phyloP scores from a whole-genome alignment of 768 basidiomycete species.

The Tylopilus rubrobrunneus region DNA sequence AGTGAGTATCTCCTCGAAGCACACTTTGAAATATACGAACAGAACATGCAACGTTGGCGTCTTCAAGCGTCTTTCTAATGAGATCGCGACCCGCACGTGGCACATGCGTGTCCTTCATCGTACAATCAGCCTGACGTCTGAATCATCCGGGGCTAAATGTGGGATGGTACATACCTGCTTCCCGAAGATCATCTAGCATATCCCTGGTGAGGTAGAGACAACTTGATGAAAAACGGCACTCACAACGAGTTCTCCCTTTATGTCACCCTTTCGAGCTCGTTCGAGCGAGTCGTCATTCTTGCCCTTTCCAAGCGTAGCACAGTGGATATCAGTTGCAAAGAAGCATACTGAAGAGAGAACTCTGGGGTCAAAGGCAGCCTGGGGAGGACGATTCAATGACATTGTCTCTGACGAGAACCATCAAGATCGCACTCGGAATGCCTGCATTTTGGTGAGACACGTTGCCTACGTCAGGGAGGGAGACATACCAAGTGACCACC shows the following conservation, averaged over 20 bases:
- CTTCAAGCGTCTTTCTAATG: conserved; percentile 79
- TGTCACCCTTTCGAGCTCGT: conserved; percentile 68
- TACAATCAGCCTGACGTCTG: background rate
- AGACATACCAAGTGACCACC: conserved; percentile 77
- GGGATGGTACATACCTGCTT: conserved; percentile 59
- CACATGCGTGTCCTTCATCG: conserved; percentile 81
- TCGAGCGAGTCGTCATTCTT: conserved; percentile 79
- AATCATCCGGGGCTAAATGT: background rate
- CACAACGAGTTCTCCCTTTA: conserved; percentile 86
- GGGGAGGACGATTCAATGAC: conserved; percentile 1
- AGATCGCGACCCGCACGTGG: conserved; percentile 82
- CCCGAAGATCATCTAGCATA: conserved; percentile 83
- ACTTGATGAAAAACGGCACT: conserved; percentile 21
- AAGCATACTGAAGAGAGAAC: conserved; percentile 86
- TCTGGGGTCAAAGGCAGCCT: conserved; percentile 88
- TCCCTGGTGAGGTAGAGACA: background rate
- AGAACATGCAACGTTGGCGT: conserved; percentile 65
- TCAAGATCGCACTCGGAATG: conserved; percentile 43
- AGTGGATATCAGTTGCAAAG: conserved; percentile 94
- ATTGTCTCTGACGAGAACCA: background rate
- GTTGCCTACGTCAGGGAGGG: background rate
- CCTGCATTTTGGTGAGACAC: conserved; percentile 29
- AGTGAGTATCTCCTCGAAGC: conserved; percentile 7
- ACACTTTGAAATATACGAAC: conserved; percentile 41
- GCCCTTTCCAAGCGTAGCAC: conserved; percentile 80